phyloP scores from a whole-genome alignment of 768 basidiomycete genomes.

The Coprinellus micaceus region DNA sequence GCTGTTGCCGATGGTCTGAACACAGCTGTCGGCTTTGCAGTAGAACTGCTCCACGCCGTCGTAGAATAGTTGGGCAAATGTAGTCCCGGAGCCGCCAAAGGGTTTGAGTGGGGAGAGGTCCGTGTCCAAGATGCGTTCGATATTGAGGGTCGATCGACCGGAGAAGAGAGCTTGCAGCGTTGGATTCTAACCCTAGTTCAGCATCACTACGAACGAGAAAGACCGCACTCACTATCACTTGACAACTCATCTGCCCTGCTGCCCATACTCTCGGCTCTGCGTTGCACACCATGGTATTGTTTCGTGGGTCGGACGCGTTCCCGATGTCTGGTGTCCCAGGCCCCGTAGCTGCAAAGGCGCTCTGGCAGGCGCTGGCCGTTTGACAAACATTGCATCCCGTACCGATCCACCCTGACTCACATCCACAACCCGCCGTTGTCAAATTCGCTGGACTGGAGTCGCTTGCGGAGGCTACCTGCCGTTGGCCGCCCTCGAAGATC shows the following conservation, averaged over 20 bases:
- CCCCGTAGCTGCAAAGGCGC: slow-evolving; percentile 47
- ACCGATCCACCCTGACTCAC: slow-evolving; percentile 74
- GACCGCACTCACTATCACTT: slow-evolving; percentile 61
- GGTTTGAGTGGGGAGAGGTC: slow-evolving; percentile 66
- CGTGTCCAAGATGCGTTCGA: slow-evolving; percentile 71
- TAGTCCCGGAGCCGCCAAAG: slow-evolving; percentile 48
- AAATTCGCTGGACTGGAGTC: slow-evolving; percentile 57
- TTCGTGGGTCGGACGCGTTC: slow-evolving; percentile 31
- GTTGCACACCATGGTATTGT: slow-evolving; percentile 74
- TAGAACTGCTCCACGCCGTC: slow-evolving; percentile 86
- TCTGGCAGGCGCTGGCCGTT: slow-evolving; percentile 62
- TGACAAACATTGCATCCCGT: slow-evolving; percentile 79
- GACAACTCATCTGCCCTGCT: slow-evolving; percentile 80
- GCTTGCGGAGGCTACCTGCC: slow-evolving; percentile 44
- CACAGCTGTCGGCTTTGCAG: slow-evolving; percentile 70
- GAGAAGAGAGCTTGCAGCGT: slow-evolving; percentile 79
- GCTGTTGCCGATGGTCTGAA: slow-evolving; percentile 47
- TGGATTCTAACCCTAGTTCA: slow-evolving; percentile 57
- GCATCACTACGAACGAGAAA: neutral
- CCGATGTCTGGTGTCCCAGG: slow-evolving; percentile 30
- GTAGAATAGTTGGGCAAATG: slow-evolving; percentile 75
- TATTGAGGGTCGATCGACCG: slow-evolving; percentile 65
- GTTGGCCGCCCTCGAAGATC: slow-evolving; percentile 66
- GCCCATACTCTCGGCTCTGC: slow-evolving; percentile 68
- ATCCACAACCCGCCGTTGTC: slow-evolving; percentile 63